Conservation (phyloP, 352 stramenopile species). For the Globisporangium megalacanthum region DNA sequence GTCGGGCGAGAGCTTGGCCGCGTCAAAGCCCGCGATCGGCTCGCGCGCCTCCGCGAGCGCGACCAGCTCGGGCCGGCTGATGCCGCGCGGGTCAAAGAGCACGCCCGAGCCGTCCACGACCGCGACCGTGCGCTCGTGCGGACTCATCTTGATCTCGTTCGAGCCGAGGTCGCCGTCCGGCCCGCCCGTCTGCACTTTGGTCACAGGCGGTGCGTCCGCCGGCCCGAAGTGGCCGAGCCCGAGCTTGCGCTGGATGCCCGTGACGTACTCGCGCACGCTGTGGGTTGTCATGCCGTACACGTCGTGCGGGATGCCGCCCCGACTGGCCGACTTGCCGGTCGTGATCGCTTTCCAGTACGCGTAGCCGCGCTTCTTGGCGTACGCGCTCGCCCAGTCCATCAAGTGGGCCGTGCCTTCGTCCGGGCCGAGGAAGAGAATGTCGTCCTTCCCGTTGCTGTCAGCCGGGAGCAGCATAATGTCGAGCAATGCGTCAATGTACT, state of each 20-base stretch:
- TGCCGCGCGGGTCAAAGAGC: constrained; percentile 92
- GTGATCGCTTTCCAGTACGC: constrained; percentile 96
- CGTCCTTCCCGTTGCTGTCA: constrained; percentile 49
- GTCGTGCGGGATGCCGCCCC: constrained; percentile 97
- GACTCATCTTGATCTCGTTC: constrained; percentile 98
- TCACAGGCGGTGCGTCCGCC: constrained; percentile 87
- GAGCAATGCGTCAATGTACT: constrained; percentile 95
- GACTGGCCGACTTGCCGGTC: constrained; percentile 92
- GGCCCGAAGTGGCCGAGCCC: too few species aligned
- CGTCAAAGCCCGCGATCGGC: constrained; percentile 90
- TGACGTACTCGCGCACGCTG: constrained; percentile 95
- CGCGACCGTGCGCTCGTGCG: constrained; percentile 93
- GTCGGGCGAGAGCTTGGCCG: constrained; percentile 51
- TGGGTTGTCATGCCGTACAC: constrained; percentile 97
- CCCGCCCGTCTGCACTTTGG: constrained; percentile 95
- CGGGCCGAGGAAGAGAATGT: constrained; percentile 96
- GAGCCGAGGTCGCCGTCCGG: constrained; percentile 97
- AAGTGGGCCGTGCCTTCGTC: constrained; percentile 98
- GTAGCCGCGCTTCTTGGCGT: constrained; percentile 92
- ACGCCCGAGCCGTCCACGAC: constrained; percentile 93
- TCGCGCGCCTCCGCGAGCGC: constrained; percentile 86
- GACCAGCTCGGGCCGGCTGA: constrained; percentile 91
- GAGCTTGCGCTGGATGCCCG: constrained; percentile 90
- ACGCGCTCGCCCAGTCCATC: constrained; percentile 93
- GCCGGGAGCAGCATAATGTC: constrained; percentile 92